Evolutionary conservation across 805 yeast species (phyloP), one percentile per base, ranked within the genome.

Genomic region (Kuraishia borneana): DNA sequence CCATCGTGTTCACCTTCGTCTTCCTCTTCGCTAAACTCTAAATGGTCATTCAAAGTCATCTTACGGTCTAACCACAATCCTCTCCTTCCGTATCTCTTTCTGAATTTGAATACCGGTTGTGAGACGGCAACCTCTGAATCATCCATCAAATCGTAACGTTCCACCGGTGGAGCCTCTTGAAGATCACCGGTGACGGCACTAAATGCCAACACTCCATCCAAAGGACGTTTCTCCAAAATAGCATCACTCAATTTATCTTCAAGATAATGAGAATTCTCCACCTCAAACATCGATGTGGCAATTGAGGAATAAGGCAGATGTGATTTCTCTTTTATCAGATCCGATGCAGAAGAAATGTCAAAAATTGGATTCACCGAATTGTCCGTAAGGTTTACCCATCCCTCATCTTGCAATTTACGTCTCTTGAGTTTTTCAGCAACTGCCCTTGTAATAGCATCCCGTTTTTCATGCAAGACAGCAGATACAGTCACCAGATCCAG

Each of bases 401-500:
- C 83, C 41, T 67, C 69, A 48, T 82, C 88, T 40, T 68, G 72
- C 41, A 77, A 68, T 43, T 73, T 73, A 29, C 94, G 63, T 41
- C 81, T 79, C 33, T 73, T 73, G 55, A 89, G 65, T 52, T 84
- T 83, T 44, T 84, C 95, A 41, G 76, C 73, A 32, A 92, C 95
- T n/a, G 84, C 94, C 36, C 76, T 71, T 41, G 77, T 76, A 40
- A 88, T 78, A 5, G 83, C 79, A 36, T 69, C 76, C 40, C 84
- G 80, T 56, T 85, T 84, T 41, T 78, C 88, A 32, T 72, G 65
- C 33, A 83, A 58, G 17, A 85, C 76, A 31, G 75, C 69, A 36
- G 82, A 83, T 8, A 87, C 88, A 5, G 95, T 83, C 18, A 82
- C 78, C 39, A 89, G 63, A 31, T 85, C 94, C 68, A 88, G 69